These are phyloP conservation scores for Teunomyces gatunensis DNA, from an alignment of 805 yeast genomes.

Conservation along the genomic window DNA sequence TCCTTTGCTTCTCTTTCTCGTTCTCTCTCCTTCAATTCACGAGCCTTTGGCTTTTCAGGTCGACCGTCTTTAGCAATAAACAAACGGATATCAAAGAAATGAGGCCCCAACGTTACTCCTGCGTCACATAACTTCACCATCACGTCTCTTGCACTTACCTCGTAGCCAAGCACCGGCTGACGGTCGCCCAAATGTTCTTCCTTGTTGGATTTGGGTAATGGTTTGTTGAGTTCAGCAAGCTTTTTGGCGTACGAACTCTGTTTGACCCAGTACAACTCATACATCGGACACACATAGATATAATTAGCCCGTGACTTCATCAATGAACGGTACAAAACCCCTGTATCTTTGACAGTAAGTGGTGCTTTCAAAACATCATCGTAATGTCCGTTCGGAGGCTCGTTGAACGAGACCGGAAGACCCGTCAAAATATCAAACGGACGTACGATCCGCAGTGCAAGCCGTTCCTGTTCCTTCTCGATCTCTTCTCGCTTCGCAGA, in stretches of 20 bases:
- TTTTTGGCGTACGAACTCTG: constrained; percentile 56
- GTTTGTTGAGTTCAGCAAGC: constrained; percentile 37
- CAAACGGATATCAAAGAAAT: constrained; percentile 68
- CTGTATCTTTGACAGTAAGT: constrained; percentile 67
- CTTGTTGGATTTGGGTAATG: constrained; percentile 25
- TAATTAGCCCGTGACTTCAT: constrained; percentile 63
- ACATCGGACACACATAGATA: constrained; percentile 64
- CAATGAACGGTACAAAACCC: constrained; percentile 67
- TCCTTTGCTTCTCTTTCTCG: neutral
- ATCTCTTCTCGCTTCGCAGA: constrained; percentile 41
- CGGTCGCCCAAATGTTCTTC: constrained; percentile 22
- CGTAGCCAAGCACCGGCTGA: constrained; percentile 35
- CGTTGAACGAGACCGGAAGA: constrained; percentile 62
- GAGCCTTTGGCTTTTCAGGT: constrained; percentile 23
- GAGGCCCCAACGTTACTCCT: constrained; percentile 75
- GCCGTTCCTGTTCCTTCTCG: constrained; percentile 37
- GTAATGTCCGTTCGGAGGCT: constrained; percentile 58
- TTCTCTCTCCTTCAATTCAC: constrained; percentile 8
- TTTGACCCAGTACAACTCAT: constrained; percentile 77
- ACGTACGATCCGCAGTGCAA: constrained; percentile 39
- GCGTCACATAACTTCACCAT: constrained; percentile 89
- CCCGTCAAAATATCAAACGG: constrained; percentile 68
- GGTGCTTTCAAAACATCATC: constrained; percentile 58
- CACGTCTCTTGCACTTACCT: constrained; percentile 66
- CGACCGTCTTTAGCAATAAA: constrained; percentile 85